A percentile compares a stretch with the other conserved stretches of the same genome.
Evolutionary conservation across 192 early-diverging fungal genomes (phyloP).

Genomic region (Coemansia sp.): DNA sequence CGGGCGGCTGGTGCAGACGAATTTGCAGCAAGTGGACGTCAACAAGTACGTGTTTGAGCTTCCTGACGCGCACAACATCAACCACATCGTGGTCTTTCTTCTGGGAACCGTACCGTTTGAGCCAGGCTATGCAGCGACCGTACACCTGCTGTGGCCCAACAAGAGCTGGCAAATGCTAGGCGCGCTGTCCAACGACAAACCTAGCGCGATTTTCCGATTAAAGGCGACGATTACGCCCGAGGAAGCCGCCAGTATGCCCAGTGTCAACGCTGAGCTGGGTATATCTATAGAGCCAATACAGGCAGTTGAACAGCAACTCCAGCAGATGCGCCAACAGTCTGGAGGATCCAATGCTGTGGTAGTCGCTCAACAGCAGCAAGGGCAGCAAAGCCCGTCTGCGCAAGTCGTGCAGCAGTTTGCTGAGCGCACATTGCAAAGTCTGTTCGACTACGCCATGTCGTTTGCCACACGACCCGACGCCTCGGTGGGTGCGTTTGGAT

Average conservation of each 20-base stretch:
- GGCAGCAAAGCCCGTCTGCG: conserved; percentile 14
- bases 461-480: conserved; percentile 61
- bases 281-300: conserved; percentile 91
- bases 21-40: conserved; percentile 84
- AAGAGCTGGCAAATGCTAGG: conserved; percentile 78
- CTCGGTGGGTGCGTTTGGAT: conserved; percentile 53
- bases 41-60: conserved; percentile 92
- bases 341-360: conserved; percentile 29
- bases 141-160: conserved; percentile 89
- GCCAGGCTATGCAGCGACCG: conserved; percentile 88
- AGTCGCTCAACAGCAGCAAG: conserved; percentile 4
- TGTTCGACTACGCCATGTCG: conserved; percentile 78
- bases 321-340: conserved; percentile 36
- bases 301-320: conserved; percentile 62
- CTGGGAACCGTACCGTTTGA: conserved; percentile 86
- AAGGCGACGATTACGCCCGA: conserved; percentile 25
- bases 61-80: conserved; percentile 79
- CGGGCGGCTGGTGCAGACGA: conserved; percentile 88
- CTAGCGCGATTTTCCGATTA: conserved; percentile 80
- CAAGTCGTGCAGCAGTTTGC: conserved; percentile 62
- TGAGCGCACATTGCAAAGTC: conserved; percentile 64
- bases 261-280: conserved; percentile 71
- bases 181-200: conserved; percentile 79
- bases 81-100: conserved; percentile 95
- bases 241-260: conserved; percentile 21